Evolutionary conservation across 805 yeast genomes (phyloP).

Genomic region (Monosporozyma yasuniensis): DNA sequence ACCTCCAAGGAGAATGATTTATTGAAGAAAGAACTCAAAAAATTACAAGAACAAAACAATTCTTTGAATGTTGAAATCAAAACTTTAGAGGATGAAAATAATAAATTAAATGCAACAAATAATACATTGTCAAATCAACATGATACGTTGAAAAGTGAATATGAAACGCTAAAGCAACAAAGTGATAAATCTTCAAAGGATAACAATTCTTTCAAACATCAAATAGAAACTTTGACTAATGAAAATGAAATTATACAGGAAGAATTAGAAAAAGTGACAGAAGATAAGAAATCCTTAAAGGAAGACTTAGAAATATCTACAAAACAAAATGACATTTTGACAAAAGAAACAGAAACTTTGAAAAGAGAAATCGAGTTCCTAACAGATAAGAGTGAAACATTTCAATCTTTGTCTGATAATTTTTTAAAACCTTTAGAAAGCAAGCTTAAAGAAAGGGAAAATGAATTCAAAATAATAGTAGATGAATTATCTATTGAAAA

Average conservation of each 20-base stretch:
- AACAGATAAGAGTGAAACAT: too few relatives aligned
- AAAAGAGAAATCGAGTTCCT: not conserved
- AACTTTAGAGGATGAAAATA: not conserved
- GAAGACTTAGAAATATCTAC: not conserved
- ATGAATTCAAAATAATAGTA: not conserved
- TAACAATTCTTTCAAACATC: too few relatives aligned
- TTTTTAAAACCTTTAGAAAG: not conserved
- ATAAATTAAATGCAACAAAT: too few relatives aligned
- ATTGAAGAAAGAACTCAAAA: not conserved
- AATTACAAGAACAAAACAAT: too few relatives aligned
- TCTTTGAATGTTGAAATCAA: too few relatives aligned
- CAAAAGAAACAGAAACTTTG: not conserved
- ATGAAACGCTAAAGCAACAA: too few relatives aligned
- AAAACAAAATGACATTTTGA: not conserved
- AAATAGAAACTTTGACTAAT: too few relatives aligned
- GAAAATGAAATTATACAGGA: too few relatives aligned
- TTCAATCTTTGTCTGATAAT: not conserved
- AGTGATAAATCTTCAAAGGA: too few relatives aligned
- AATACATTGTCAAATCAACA: too few relatives aligned
- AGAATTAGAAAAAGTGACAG: not conserved
- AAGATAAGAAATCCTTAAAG: not conserved
- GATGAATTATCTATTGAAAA: not conserved
- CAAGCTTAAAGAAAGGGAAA: not conserved
- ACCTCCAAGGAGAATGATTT: not conserved
- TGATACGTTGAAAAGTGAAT: too few relatives aligned